phyloP scores from a whole-genome alignment of 495 filamentous ascomycete species.

The Durotheca rogersii region DNA sequence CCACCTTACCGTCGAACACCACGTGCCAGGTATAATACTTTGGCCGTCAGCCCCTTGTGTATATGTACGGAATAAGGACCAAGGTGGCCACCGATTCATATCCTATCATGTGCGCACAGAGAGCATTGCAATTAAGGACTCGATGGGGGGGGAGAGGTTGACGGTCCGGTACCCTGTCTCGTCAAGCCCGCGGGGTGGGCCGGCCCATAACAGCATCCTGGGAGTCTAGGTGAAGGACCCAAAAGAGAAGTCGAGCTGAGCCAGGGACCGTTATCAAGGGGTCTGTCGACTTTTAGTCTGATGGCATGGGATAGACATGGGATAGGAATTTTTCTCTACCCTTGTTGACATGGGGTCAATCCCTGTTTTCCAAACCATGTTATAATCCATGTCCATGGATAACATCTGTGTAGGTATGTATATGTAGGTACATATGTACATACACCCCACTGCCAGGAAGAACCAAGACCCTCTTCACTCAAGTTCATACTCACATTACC shows the following conservation, averaged over 20 bases:
- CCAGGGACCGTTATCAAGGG: constrained; percentile 22
- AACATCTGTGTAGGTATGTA: no score
- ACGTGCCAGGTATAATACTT: no score
- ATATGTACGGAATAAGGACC: constrained; percentile 8
- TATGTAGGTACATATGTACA: neutral
- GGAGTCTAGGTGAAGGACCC: constrained; percentile 21
- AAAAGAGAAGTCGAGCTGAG: constrained; percentile 19
- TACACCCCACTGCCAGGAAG: constrained; percentile 12
- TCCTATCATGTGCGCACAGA: neutral
- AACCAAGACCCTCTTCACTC: neutral
- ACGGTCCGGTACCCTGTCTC: neutral
- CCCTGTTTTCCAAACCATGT: constrained; percentile 30
- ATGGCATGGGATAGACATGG: no score
- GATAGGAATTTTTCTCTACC: constrained; percentile 25
- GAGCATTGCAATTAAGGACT: neutral
- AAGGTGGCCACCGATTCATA: constrained; percentile 3
- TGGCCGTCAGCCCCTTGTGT: constrained; percentile 7
- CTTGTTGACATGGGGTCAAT: constrained; percentile 15
- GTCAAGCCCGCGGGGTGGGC: constrained; percentile 12
- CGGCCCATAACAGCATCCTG: constrained; percentile 8
- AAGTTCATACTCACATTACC: neutral
- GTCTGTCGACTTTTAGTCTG: constrained; percentile 15
- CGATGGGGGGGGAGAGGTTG: neutral
- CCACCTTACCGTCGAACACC: no score
- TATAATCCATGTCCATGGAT: constrained; percentile 28